Percentiles rank a stretch among this genome's conserved stretches.
These are phyloP conservation scores for Obba rivulosa DNA, from an alignment of 768 basidiomycete genomes.

Conservation along the genomic window DNA sequence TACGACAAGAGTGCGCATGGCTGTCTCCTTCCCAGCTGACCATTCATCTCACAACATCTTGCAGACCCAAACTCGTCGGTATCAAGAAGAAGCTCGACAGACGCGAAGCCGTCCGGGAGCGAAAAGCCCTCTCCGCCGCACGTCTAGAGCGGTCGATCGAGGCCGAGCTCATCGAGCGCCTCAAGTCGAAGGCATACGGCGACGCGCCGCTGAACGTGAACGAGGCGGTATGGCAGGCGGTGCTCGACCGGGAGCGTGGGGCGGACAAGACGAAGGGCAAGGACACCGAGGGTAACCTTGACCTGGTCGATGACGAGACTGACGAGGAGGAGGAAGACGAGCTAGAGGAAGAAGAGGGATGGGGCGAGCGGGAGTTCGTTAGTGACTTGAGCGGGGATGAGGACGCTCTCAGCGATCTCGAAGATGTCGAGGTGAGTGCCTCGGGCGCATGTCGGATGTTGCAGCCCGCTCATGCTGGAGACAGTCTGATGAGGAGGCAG, in stretches of 20 bases:
- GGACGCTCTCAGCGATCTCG: conserved; percentile 58
- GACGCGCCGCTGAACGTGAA: conserved; percentile 98
- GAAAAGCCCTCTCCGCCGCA: conserved; percentile 93
- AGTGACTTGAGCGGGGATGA: conserved; percentile 71
- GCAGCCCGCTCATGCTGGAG: background rate
- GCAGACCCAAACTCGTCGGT: conserved; percentile 86
- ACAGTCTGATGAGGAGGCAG: conserved; percentile 35
- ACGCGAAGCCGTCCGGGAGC: conserved; percentile 86
- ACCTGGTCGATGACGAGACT: conserved; percentile 52
- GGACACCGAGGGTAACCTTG: conserved; percentile 44
- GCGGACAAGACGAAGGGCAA: conserved; percentile 39
- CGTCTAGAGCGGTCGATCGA: conserved; percentile 94
- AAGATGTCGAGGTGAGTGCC: conserved; percentile 56
- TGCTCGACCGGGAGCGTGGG: conserved; percentile 72
- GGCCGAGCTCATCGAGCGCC: conserved; percentile 91
- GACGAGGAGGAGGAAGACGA: conserved; percentile 49
- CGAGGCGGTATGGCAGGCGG: conserved; percentile 91
- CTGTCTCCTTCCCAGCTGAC: background rate
- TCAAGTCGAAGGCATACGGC: conserved; percentile 96
- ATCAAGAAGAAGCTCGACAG: conserved; percentile 97
- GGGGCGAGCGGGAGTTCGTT: conserved; percentile 73
- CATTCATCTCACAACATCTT: conserved; percentile 4
- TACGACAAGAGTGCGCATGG: conserved; percentile 72
- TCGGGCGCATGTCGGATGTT: conserved; percentile 7
- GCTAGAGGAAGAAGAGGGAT: conserved; percentile 46